Base-by-base conservation (phyloP, 2,329 filamentous ascomycete genomes). In the Ophiostoma piceae region DNA sequence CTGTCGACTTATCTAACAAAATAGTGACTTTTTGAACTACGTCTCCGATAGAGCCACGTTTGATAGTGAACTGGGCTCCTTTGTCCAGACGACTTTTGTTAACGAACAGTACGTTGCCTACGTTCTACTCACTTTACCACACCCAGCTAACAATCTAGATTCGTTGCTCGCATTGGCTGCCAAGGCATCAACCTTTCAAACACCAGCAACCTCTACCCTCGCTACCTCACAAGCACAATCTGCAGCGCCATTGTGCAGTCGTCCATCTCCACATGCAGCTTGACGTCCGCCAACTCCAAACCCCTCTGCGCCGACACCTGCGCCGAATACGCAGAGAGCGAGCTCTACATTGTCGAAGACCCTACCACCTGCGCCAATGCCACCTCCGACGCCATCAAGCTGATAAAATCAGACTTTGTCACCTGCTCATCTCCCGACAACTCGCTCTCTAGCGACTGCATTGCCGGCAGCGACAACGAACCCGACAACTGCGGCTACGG, bases 171-270 rank as follows among this genome's bases (percentile, higher is more conserved):
- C 66, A 86, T 99, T 73, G 94, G 94, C 70, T 99, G 95, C 78
- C 84, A 86, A 66, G 85, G 86, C 72, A 83, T 97, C 75, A 87
- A 95, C 76, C 85, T 94, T 70, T 87, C 87, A 70, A 91, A 96
- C 77, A 90, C 92, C 3, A 90, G 87, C 74, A 85, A 90, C 76
- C 87, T 94, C 76, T 99, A 99, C 80, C 94, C 95, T 67, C 90
- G 95, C 75, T 99, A 94, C 80, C 96, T 94, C 5, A 95, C 88
- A 66, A 95, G 91, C 72, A 90, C 96, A 73, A 85, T 99, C 73
- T 99, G 95, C 84, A 98, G 96, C 83, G 86, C 92, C 74, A 91
- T 99, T 77, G 87, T 99, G 67, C 95, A 99, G 79, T 94, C 92
- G 77, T 98, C 95, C 5, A 88, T 90, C 75, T 77, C 80, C 12